phyloP scores from a whole-genome alignment of 768 basidiomycete species.

The Macrocybe gigantea region DNA sequence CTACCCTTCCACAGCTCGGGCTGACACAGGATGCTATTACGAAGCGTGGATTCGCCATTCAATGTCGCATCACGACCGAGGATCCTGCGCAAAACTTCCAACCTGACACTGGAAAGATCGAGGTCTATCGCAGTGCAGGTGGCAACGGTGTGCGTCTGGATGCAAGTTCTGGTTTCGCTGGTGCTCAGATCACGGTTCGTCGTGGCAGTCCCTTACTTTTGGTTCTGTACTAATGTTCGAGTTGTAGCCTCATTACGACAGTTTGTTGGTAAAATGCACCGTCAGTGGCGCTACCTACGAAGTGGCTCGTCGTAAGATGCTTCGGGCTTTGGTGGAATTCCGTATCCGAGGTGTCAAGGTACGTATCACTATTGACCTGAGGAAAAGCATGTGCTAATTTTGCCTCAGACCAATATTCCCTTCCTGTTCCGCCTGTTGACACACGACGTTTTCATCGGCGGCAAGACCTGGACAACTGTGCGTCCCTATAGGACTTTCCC shows the following conservation, averaged over 20 bases:
- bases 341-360: slow-evolving; percentile 98
- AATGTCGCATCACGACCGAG: slow-evolving; percentile 98
- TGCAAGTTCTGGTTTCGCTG: slow-evolving; percentile 95
- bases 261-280: slow-evolving; percentile 91
- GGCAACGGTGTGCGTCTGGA: slow-evolving; percentile 98
- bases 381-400: not conserved
- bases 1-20: slow-evolving; percentile 90
- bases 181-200: slow-evolving; percentile 92
- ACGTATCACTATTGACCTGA: slow-evolving; percentile 1
- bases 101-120: slow-evolving; percentile 98
- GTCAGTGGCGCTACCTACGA: slow-evolving; percentile 98
- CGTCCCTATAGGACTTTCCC: not conserved
- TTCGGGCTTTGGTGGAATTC: slow-evolving; percentile 99
- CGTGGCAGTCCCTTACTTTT: not conserved
- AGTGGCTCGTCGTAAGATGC: slow-evolving; percentile 97
- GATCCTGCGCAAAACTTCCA: slow-evolving; percentile 91
- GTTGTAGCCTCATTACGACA: slow-evolving; percentile 92
- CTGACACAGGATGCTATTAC: slow-evolving; percentile 93
- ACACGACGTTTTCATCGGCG: slow-evolving; percentile 91
- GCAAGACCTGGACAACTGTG: slow-evolving; percentile 95
- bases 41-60: slow-evolving; percentile 95
- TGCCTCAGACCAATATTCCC: slow-evolving; percentile 87
- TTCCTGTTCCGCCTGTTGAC: slow-evolving; percentile 98
- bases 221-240: not conserved
- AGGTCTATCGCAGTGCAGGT: slow-evolving; percentile 97